These are phyloP conservation scores for Neohortaea acidophila DNA, from an alignment of 495 filamentous ascomycete genomes.

Conservation along the genomic window DNA sequence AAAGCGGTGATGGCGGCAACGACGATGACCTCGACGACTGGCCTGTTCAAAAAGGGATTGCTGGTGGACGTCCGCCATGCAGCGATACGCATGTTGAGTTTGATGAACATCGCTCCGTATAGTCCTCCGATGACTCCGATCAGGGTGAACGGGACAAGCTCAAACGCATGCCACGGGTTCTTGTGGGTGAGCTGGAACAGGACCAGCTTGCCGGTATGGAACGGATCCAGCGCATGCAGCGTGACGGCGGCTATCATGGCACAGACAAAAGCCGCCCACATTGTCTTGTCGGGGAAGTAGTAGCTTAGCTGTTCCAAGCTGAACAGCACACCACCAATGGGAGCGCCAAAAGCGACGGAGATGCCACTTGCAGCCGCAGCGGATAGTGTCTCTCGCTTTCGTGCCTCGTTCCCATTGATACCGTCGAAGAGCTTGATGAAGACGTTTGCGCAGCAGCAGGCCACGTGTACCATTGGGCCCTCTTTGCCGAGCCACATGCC, in stretches of 20 bases:
- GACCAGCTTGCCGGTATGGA: constrained; percentile 89
- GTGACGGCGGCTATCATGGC: constrained; percentile 95
- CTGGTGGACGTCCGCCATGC: constrained; percentile 50
- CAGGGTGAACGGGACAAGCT: constrained; percentile 74
- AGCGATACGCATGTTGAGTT: constrained; percentile 76
- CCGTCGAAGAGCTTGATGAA: constrained; percentile 81
- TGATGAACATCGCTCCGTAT: constrained; percentile 90
- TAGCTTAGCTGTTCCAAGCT: constrained; percentile 94
- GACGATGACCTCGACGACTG: constrained; percentile 58
- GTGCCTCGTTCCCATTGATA: constrained; percentile 81
- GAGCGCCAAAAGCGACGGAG: constrained; percentile 92
- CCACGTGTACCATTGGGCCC: constrained; percentile 91
- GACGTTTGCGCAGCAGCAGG: constrained; percentile 91
- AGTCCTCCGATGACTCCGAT: constrained; percentile 82
- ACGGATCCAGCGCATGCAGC: constrained; percentile 83
- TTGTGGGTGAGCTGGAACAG: constrained; percentile 94
- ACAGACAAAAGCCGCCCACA: constrained; percentile 99
- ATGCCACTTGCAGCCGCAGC: constrained; percentile 90
- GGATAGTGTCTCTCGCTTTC: constrained; percentile 90
- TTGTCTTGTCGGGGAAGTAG: constrained; percentile 97
- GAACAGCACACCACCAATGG: constrained; percentile 91
- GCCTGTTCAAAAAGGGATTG: constrained; percentile 39
- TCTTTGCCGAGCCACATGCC: constrained; percentile 98
- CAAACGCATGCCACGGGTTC: constrained; percentile 84
- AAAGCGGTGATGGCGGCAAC: constrained; percentile 69